Conservation (phyloP, 2,329 filamentous ascomycete species). For the Teratosphaeriaceae sp. region DNA sequence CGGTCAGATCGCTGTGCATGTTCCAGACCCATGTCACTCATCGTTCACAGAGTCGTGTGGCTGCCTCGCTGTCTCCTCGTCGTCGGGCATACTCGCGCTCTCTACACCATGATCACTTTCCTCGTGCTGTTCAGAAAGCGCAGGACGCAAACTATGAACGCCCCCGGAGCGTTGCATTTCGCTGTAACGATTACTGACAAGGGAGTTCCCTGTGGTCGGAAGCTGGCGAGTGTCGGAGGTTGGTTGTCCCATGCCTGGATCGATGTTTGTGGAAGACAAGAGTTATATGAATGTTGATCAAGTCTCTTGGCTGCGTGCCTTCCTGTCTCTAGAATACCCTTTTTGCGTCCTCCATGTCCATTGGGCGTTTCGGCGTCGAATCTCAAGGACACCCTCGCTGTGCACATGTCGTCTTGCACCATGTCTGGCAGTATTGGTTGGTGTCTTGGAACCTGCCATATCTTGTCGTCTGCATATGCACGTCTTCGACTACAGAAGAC, state of each 20-base stretch:
- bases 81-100: neutral
- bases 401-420: constrained; percentile 3
- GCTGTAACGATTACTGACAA: constrained; percentile 1
- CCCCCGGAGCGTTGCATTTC: constrained; percentile 1
- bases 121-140: constrained; percentile 2
- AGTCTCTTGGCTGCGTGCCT: constrained; percentile 2
- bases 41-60: constrained; percentile 3
- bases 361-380: constrained; percentile 1
- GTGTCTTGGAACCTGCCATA: constrained; percentile 3
- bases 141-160: constrained; percentile 2
- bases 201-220: constrained; percentile 1
- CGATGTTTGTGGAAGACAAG: constrained; percentile 4
- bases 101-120: neutral
- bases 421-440: constrained; percentile 3
- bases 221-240: constrained; percentile 2
- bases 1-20: constrained; percentile 2
- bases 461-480: constrained; percentile 3
- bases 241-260: constrained; percentile 1
- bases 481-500: constrained; percentile 3
- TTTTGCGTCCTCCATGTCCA: constrained; percentile 2
- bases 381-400: constrained; percentile 1
- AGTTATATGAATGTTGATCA: constrained; percentile 2
- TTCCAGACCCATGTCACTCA: constrained; percentile 1
- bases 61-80: constrained; percentile 1
- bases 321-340: constrained; percentile 2